These are phyloP conservation scores for Ophiostoma tasmaniense DNA, from an alignment of 2,329 filamentous ascomycete genomes.

Conservation along the genomic window DNA sequence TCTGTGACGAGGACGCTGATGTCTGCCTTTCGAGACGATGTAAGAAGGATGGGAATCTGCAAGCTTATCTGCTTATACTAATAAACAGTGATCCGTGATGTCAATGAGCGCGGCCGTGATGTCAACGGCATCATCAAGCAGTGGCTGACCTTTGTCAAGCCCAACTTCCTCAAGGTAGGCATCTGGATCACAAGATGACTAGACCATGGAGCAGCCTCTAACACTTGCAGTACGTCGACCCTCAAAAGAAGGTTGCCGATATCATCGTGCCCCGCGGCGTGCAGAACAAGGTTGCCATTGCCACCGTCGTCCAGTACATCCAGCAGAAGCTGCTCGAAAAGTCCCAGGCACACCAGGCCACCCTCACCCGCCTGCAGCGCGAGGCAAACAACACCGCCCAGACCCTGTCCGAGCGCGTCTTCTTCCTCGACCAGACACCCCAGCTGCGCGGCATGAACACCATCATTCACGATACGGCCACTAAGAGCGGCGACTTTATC, in stretches of 20 bases:
- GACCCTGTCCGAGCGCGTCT: slow-evolving; percentile 65
- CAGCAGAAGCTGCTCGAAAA: slow-evolving; percentile 80
- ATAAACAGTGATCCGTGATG: slow-evolving; percentile 66
- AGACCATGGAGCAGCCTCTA: too few species aligned
- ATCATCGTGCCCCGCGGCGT: slow-evolving; percentile 93
- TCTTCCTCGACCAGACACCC: slow-evolving; percentile 64
- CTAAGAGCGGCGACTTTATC: slow-evolving; percentile 80
- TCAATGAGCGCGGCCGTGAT: slow-evolving; percentile 74
- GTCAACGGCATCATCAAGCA: slow-evolving; percentile 96
- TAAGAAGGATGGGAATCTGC: slow-evolving; percentile 35
- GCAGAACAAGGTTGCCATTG: slow-evolving; percentile 88
- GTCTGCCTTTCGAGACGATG: slow-evolving; percentile 83
- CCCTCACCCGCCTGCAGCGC: slow-evolving; percentile 66
- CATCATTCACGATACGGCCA: slow-evolving; percentile 73
- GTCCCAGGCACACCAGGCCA: slow-evolving; percentile 71
- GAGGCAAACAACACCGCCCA: slow-evolving; percentile 53
- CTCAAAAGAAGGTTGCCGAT: slow-evolving; percentile 84
- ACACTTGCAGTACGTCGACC: slow-evolving; percentile 60
- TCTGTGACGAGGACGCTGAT: slow-evolving; percentile 92
- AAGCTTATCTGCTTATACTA: background rate
- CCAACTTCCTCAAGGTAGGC: slow-evolving; percentile 72
- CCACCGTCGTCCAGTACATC: slow-evolving; percentile 91
- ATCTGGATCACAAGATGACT: background rate
- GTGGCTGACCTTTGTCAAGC: slow-evolving; percentile 94
- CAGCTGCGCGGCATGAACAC: slow-evolving; percentile 87